Evolutionary conservation across 1,284 basidiomycete species (phyloP), one percentile per base, ranked within the genome.

Genomic region (Naganishia albida): DNA sequence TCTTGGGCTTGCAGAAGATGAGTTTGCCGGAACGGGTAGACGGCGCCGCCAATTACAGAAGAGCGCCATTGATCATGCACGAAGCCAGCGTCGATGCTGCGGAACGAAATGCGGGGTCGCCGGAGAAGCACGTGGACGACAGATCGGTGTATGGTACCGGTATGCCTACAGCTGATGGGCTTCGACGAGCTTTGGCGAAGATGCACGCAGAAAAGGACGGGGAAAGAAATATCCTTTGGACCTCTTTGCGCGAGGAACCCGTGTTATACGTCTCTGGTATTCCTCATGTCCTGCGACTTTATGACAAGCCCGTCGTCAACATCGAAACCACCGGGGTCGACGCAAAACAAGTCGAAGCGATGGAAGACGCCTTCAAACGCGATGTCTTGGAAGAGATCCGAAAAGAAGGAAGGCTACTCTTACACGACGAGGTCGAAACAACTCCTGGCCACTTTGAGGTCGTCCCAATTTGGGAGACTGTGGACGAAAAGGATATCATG

Each of bases 381-480:
- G 96, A 99, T 73, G 86, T 99, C 16, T 80, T 98, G 23, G 82
- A 84, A 2, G 96, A 99, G 78, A 83, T 94, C 30, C 81, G 83
- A 15, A 79, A 82, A 59, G 80, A 85, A 30, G 93, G 94, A 2
- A 86, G 91, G 34, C 86, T 99, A 42, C 81, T 99, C 3, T 83
- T 95, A 1, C 96, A 99, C 71, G 96, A 99, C 74, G 96, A 99
- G 80, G 85, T 95, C 7, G 93, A 97, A 77, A 93, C 93, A 67
- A 85, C 90, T 34, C 90, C 93, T 0, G 95, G 95, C 1, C 84
- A 87, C 2, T 99, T 94, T 79, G 86, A 87, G 25, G 89, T 94
- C 71, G 87, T 93, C 52, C 90, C 91, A 0, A 78, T 82, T 38
- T 96, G 93, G 94, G 92, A 95, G 78, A 86, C 85, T 7, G 87